These are phyloP conservation scores for Myxozyma monticola DNA, from an alignment of 805 yeast genomes.

Conservation along the genomic window DNA sequence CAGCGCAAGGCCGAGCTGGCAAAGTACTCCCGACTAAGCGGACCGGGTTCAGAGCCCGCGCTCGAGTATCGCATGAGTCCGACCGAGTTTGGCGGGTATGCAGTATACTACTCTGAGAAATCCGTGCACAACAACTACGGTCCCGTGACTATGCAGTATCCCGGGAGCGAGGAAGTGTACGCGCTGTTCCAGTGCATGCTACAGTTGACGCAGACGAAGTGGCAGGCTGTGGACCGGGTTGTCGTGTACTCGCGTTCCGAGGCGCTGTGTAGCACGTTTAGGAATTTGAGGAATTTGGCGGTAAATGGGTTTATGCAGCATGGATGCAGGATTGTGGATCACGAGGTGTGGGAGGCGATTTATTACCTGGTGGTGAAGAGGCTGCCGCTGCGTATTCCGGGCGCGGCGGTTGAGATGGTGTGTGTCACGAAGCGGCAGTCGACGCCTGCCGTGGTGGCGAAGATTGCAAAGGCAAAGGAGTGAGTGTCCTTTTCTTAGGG, in stretches of 20 bases:
- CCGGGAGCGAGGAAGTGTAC: conserved; percentile 1
- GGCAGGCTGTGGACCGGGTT: no score
- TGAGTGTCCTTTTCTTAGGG: background rate
- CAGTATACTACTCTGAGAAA: conserved; percentile 8
- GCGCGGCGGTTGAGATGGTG: conserved; percentile 2
- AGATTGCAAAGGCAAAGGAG: conserved; percentile 9
- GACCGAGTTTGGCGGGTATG: conserved; percentile 14
- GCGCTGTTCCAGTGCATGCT: conserved; percentile 5
- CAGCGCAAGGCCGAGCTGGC: background rate
- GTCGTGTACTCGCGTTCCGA: conserved; percentile 14
- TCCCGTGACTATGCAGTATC: background rate
- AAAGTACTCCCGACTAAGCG: conserved; percentile 1
- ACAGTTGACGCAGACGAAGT: conserved; percentile 2
- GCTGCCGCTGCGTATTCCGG: background rate
- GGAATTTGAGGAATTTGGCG: conserved; percentile 3
- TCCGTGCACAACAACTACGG: conserved; percentile 11
- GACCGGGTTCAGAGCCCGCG: background rate
- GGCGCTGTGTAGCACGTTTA: background rate
- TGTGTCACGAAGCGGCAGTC: conserved; percentile 2
- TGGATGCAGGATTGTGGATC: conserved; percentile 1
- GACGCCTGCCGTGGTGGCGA: background rate
- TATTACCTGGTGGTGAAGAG: background rate
- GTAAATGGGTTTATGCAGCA: background rate
- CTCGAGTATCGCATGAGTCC: background rate
- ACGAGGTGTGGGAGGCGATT: conserved; percentile 1